These are phyloP conservation scores for Ceriops decandra DNA, from an alignment of 345 rosid genomes.

Conservation along the genomic window DNA sequence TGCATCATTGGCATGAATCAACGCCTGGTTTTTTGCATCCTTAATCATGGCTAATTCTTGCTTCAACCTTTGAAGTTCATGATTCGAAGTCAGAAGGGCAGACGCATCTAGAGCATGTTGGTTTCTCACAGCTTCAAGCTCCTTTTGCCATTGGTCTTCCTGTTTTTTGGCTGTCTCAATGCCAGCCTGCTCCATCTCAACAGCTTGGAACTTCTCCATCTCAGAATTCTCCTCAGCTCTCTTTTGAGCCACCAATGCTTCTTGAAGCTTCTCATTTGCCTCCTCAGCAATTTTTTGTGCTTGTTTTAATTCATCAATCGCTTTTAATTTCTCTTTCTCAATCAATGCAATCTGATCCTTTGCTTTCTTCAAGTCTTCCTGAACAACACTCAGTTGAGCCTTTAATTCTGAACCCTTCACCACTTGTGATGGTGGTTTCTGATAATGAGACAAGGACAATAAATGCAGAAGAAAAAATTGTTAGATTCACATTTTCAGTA, in stretches of 20 bases:
- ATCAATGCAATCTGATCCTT: constrained; percentile 57
- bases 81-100: constrained; percentile 60
- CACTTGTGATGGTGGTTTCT: constrained; percentile 58
- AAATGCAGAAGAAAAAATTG: constrained; percentile 28
- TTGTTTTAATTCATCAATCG: constrained; percentile 71
- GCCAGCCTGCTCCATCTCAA: constrained; percentile 87
- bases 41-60: constrained; percentile 62
- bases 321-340: constrained; percentile 75
- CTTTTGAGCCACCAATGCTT: constrained; percentile 84
- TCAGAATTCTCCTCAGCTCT: constrained; percentile 77
- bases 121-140: constrained; percentile 65
- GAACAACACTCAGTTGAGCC: constrained; percentile 57
- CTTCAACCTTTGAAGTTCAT: constrained; percentile 67
- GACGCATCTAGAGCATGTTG: constrained; percentile 85
- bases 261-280: constrained; percentile 67
- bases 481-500: constrained; percentile 44
- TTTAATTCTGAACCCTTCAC: constrained; percentile 62
- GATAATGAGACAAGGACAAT: constrained; percentile 41
- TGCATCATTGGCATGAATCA: constrained; percentile 85
- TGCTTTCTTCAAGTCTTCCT: constrained; percentile 90
- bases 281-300: constrained; percentile 61
- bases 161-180: constrained; percentile 74
- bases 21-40: constrained; percentile 84
- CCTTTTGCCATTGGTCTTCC: constrained; percentile 79
- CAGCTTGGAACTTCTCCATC: constrained; percentile 82